Evolutionary conservation across 768 basidiomycete species (phyloP), one percentile per base, ranked within the genome.

Genomic region (Xerocomus potaroensis): DNA sequence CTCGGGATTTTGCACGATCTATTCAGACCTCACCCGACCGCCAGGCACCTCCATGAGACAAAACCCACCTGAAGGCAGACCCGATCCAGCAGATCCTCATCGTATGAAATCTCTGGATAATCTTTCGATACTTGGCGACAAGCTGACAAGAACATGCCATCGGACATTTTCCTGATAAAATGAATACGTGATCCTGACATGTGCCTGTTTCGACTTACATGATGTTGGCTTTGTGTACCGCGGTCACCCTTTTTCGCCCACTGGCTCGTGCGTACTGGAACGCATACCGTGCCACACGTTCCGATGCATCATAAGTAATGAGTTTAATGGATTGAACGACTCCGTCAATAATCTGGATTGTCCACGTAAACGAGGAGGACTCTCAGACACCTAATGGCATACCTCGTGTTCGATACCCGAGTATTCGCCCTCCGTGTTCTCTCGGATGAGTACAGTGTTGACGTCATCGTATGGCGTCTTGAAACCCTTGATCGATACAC

Each of bases 391-490:
- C 26, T 45, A 36, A 45, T 27, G 45, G 7, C 70, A 10, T 49
- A 92, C 93, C 81, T 98, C 94, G 68, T 99, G 96, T 70, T 99
- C 96, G 57, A 99, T 98, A 57, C 96, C 96, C 49, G 94, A 97
- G 71, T 99, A 99, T 69, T 99, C 96, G 67, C 96, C 96, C 71
- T 99, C 96, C 8, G 96, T 99, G 70, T 99, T 99, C 74, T 99
- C 96, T 63, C 96, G 91, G 66, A 99, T 99, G 56, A 99, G 75
- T 43, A 97, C 93, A 21, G 91, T 94, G 75, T 99, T 88, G 55
- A 99, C 96, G 61, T 97, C 87, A 66, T 98, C 94, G 62, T 99
- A 98, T 2, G 95, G 88, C 0, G 96, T 99, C 75, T 96, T 96
- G 78, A 85, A 98, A 23, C 96, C 96, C 68, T 91, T 73, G 69